Conservation (phyloP, 2,329 filamentous ascomycete genomes). For the Rutstroemia sp. region DNA sequence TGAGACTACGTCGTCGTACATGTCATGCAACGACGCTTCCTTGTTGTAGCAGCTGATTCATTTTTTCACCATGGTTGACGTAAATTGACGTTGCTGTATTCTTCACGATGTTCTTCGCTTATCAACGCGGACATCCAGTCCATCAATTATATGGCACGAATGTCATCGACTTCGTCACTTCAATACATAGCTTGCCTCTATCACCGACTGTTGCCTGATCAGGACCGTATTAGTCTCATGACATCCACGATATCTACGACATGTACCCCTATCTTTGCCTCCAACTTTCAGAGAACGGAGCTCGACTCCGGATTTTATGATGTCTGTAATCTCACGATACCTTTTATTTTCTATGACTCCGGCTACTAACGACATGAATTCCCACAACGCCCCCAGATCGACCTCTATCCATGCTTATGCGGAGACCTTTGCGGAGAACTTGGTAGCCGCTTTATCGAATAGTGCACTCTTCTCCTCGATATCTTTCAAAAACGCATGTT, state of each 20-base stretch:
- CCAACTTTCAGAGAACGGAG: no score
- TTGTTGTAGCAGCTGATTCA: not conserved
- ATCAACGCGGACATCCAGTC: no score
- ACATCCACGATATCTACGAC: no score
- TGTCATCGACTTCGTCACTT: no score
- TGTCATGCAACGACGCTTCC: not conserved
- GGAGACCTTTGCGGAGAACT: conserved; percentile 75
- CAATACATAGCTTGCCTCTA: no score
- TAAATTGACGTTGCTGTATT: not conserved
- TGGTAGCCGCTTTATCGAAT: conserved; percentile 79
- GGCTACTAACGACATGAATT: not conserved
- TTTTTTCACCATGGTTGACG: not conserved
- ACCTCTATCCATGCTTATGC: conserved; percentile 14
- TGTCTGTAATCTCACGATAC: no score
- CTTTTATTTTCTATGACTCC: not conserved
- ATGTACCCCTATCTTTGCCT: no score
- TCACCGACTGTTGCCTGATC: no score
- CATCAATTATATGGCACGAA: no score
- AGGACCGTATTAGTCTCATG: no score
- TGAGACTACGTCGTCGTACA: not conserved
- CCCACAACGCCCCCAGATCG: not conserved
- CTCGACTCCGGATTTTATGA: no score
- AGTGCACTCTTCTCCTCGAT: conserved; percentile 77
- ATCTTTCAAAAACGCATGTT: conserved; percentile 67
- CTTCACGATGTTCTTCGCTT: no score